These are phyloP conservation scores for Starmerella scarabaei DNA, from an alignment of 805 yeast species.

Conservation along the genomic window DNA sequence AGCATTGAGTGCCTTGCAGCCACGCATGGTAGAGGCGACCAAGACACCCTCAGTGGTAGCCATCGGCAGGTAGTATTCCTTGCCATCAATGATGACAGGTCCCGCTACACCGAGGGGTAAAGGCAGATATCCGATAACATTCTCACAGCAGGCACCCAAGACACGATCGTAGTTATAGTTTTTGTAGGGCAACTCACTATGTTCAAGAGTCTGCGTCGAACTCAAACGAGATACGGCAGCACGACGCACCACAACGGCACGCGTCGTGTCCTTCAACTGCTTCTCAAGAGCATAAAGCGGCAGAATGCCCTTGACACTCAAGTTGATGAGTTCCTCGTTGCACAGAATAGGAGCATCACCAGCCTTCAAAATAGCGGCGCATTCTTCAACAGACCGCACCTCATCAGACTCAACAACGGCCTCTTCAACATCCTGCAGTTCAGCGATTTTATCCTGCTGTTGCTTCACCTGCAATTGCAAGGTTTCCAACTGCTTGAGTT, in stretches of 20 bases:
- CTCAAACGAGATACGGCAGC: constrained; percentile 77
- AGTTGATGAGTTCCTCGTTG: constrained; percentile 59
- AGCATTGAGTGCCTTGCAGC: constrained; percentile 92
- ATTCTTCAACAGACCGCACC: constrained; percentile 40
- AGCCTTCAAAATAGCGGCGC: constrained; percentile 47
- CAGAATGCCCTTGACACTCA: constrained; percentile 62
- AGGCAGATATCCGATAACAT: constrained; percentile 93
- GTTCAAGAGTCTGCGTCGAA: constrained; percentile 63
- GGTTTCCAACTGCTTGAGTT: not conserved
- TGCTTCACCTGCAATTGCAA: not conserved
- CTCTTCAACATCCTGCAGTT: not conserved
- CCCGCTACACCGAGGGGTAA: constrained; percentile 97
- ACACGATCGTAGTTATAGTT: constrained; percentile 90
- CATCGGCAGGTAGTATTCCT: constrained; percentile 86
- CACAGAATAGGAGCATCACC: constrained; percentile 56
- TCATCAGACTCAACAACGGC: too few relatives aligned
- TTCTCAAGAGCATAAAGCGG: constrained; percentile 93
- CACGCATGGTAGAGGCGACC: constrained; percentile 97
- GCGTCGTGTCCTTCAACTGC: constrained; percentile 70
- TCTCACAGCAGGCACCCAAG: constrained; percentile 97
- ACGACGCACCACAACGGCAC: constrained; percentile 92
- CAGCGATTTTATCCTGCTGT: not conserved
- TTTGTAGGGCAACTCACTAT: constrained; percentile 61
- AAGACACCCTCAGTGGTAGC: constrained; percentile 99
- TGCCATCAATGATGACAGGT: constrained; percentile 82